Conservation (phyloP, 1,284 basidiomycete genomes). For the Apiotrichum veenhuisii region DNA sequence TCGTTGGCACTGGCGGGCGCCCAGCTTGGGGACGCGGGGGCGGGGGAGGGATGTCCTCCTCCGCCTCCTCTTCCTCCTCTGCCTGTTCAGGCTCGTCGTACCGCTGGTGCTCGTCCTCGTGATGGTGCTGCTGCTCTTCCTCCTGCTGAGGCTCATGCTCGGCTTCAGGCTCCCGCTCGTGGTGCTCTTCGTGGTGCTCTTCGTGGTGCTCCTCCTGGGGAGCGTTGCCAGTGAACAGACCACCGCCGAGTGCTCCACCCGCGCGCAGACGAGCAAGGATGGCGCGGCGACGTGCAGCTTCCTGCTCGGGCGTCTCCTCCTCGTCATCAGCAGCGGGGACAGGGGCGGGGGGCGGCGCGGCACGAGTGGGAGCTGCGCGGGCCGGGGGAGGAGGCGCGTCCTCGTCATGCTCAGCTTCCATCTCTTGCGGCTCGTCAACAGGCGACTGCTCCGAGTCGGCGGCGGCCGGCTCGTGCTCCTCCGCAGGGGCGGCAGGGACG, state of each 20-base stretch:
- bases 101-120: background rate
- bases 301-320: slow-evolving; percentile 47
- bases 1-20: background rate
- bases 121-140: background rate
- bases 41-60: background rate
- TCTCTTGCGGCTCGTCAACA: slow-evolving; percentile 9
- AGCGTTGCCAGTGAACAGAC: slow-evolving; percentile 40
- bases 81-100: background rate
- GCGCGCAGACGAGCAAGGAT: slow-evolving; percentile 46
- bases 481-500: slow-evolving; percentile 4
- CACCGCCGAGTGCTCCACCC: slow-evolving; percentile 45
- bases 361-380: background rate
- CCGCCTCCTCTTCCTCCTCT: background rate
- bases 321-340: slow-evolving; percentile 7
- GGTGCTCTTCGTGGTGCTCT: slow-evolving; percentile 12
- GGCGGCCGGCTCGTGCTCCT: background rate
- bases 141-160: background rate
- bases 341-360: background rate
- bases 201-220: slow-evolving; percentile 8
- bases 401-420: slow-evolving; percentile 5
- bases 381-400: background rate
- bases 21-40: background rate
- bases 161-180: slow-evolving; percentile 1
- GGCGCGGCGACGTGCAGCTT: slow-evolving; percentile 42
- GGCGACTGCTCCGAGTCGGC: background rate